phyloP scores from a whole-genome alignment of 805 yeast species.

The Suhomyces sp. region DNA sequence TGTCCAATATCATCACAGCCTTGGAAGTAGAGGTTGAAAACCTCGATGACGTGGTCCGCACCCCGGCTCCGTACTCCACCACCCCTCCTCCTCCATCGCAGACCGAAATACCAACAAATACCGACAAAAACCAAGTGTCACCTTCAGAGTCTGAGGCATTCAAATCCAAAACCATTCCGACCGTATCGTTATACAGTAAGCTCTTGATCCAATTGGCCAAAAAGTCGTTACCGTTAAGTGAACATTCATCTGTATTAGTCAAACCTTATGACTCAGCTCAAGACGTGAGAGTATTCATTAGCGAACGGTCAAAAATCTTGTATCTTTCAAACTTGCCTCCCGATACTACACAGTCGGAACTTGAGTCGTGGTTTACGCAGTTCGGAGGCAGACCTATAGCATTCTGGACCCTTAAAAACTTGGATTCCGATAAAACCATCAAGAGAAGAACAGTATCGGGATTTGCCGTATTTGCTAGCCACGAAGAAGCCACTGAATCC shows the following conservation, averaged over 20 bases:
- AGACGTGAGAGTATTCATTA: slow-evolving; percentile 63
- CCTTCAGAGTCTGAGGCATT: background rate
- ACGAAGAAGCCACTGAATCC: slow-evolving; percentile 82
- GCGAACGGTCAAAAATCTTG: slow-evolving; percentile 74
- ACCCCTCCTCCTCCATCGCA: slow-evolving; percentile 7
- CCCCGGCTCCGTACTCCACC: slow-evolving; percentile 6
- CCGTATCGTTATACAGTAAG: slow-evolving; percentile 43
- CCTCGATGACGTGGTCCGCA: slow-evolving; percentile 5
- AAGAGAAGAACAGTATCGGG: slow-evolving; percentile 53
- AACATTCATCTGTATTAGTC: slow-evolving; percentile 55
- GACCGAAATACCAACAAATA: background rate
- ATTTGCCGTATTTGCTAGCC: slow-evolving; percentile 79
- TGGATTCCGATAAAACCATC: slow-evolving; percentile 15
- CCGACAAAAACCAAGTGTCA: background rate
- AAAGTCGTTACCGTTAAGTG: slow-evolving; percentile 48
- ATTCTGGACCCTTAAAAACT: slow-evolving; percentile 80
- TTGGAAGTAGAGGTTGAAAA: slow-evolving; percentile 38
- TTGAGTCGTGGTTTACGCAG: slow-evolving; percentile 88
- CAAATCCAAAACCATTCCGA: slow-evolving; percentile 40
- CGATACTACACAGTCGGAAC: slow-evolving; percentile 86
- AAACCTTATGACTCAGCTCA: slow-evolving; percentile 75
- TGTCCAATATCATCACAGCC: slow-evolving; percentile 45
- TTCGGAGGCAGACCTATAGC: slow-evolving; percentile 84
- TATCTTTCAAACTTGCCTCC: slow-evolving; percentile 76
- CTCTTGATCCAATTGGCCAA: slow-evolving; percentile 46